phyloP scores from a whole-genome alignment of 2,329 filamentous ascomycete species.

The Calonectria montana region DNA sequence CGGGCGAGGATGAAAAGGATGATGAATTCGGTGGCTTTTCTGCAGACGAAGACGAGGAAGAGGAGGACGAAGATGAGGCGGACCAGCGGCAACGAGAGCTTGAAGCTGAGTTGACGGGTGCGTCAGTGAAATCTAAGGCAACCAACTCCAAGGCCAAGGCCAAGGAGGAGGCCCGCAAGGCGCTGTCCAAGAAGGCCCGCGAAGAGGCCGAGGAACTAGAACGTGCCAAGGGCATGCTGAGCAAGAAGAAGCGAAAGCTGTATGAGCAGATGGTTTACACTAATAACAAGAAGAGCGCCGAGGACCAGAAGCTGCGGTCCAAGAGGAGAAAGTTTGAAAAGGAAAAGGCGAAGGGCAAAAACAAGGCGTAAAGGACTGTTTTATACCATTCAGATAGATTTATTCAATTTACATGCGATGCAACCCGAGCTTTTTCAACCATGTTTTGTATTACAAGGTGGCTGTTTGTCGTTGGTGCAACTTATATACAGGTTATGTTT shows the following conservation, averaged over 20 bases:
- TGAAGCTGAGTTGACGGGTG: constrained; percentile 89
- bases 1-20: constrained; percentile 60
- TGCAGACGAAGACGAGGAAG: constrained; percentile 55
- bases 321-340: constrained; percentile 94
- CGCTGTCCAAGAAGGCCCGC: constrained; percentile 75
- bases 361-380: constrained; percentile 48
- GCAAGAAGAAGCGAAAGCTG: constrained; percentile 96
- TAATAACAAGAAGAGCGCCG: constrained; percentile 91
- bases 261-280: constrained; percentile 98
- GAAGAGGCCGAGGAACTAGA: constrained; percentile 89
- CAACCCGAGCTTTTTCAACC: constrained; percentile 27
- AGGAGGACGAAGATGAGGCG: constrained; percentile 69
- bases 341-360: constrained; percentile 57
- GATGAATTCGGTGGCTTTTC: constrained; percentile 63
- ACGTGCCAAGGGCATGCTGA: constrained; percentile 97
- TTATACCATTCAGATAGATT: constrained; percentile 45
- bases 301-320: constrained; percentile 85
- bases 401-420: constrained; percentile 38
- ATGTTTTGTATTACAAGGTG: not conserved
- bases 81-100: constrained; percentile 87
- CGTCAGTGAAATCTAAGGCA: constrained; percentile 63
- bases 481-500: not conserved
- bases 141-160: constrained; percentile 65
- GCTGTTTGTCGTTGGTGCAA: not conserved
- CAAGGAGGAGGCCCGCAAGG: constrained; percentile 78